These are phyloP conservation scores for Nicotiana paniculata DNA, from an alignment of 257 asterid species.

Conservation along the genomic window DNA sequence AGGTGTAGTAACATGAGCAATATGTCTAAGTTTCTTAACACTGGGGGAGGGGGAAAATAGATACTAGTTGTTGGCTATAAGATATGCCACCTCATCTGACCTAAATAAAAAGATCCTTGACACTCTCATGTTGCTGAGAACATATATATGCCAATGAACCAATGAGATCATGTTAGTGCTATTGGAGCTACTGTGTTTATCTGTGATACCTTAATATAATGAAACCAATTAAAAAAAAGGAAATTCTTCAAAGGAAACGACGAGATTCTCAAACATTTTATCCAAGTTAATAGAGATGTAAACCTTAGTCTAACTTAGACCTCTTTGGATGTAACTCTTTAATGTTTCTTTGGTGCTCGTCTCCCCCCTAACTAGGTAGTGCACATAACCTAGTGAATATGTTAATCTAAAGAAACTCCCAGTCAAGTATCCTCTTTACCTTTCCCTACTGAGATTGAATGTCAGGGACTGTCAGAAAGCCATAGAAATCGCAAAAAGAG, in stretches of 20 bases:
- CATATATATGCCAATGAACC: not conserved
- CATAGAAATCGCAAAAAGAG: not conserved
- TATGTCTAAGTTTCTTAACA: not conserved
- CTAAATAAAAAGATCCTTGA: not conserved
- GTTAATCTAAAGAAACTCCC: not conserved
- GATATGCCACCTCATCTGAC: not conserved
- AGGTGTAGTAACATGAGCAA: conserved; percentile 9
- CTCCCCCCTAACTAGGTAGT: not conserved
- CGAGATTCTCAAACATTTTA: not conserved
- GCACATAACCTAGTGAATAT: not conserved
- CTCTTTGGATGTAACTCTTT: not conserved
- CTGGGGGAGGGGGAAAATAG: not conserved
- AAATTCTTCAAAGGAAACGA: not conserved
- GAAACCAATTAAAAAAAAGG: not conserved
- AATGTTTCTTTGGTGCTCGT: not conserved
- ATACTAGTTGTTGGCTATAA: not conserved
- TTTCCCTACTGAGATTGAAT: not conserved
- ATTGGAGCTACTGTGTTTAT: not conserved
- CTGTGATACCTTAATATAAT: not conserved
- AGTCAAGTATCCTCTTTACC: not conserved
- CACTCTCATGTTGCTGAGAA: not conserved
- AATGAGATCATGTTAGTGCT: not conserved
- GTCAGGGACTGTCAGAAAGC: not conserved
- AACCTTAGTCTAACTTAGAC: not conserved
- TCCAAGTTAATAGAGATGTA: not conserved